phyloP scores from a whole-genome alignment of 2,329 filamentous ascomycete genomes.

The Aspergillus udagawae region DNA sequence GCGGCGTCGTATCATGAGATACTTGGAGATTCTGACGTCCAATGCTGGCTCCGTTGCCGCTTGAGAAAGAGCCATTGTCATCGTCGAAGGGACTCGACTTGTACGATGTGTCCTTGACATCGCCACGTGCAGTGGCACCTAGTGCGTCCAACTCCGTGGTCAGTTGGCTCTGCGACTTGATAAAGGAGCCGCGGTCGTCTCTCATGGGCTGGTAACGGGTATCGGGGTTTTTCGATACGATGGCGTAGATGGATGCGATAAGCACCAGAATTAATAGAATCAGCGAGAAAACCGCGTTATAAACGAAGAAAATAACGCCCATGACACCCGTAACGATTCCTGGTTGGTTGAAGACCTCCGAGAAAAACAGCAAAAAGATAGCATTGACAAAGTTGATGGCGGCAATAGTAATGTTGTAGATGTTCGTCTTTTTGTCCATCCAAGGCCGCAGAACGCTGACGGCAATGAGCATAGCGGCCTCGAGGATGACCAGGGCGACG shows the following conservation, averaged over 20 bases:
- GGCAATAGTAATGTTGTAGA: conserved; percentile 90
- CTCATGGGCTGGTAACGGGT: conserved; percentile 94
- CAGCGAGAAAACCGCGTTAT: conserved; percentile 79
- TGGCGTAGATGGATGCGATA: conserved; percentile 70
- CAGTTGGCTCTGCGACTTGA: conserved; percentile 88
- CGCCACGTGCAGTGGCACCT: conserved; percentile 81
- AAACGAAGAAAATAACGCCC: conserved; percentile 82
- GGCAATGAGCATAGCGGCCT: conserved; percentile 71
- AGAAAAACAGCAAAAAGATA: conserved; percentile 86
- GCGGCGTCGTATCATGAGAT: conserved; percentile 23
- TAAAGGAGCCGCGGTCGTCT: conserved; percentile 92
- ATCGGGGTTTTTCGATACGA: conserved; percentile 91
- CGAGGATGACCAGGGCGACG: conserved; percentile 76
- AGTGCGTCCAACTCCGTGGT: conserved; percentile 86
- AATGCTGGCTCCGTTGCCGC: conserved; percentile 46
- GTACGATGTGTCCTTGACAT: conserved; percentile 60
- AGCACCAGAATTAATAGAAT: conserved; percentile 80
- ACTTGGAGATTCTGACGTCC: conserved; percentile 43
- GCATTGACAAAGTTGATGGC: conserved; percentile 87
- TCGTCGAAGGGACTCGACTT: conserved; percentile 63
- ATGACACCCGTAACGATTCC: conserved; percentile 80
- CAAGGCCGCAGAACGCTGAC: conserved; percentile 81
- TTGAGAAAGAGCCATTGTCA: conserved; percentile 65
- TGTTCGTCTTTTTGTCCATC: conserved; percentile 99
- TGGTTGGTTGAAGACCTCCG: conserved; percentile 78